Base-by-base conservation (phyloP, 192 early-diverging fungal genomes). In the Paraglomus occultum region DNA sequence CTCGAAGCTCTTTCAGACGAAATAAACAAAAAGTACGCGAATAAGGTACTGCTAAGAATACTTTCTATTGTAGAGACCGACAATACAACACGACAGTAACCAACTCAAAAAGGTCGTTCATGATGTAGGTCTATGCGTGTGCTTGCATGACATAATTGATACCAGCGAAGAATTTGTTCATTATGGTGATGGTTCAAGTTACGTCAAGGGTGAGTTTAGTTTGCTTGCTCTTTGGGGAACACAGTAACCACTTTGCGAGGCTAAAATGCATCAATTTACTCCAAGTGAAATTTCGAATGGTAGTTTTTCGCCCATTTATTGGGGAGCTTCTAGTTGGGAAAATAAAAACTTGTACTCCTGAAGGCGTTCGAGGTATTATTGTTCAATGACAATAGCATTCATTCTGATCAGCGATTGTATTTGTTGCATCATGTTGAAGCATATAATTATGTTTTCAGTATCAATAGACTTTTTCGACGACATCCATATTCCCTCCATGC, bases 401-500 rank as follows among this genome's bases (percentile, higher is more conserved):
- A 18, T 22, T 39, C 58, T 67, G 6, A 50, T 6, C 10, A 44
- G 53, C 42, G 42, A 2, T 7, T 23, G 20, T 31, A 22, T 62
- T 5, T 11, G 9, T 49, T 12, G 10, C 18, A 18, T 9, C 1
- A 31, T 20, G 40, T 54, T 57, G 40, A 8, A 17, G 10, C n/a
- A 7, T 38, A 22, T 15, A 14, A 67, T 49, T 77, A 58, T 52
- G 45, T 40, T 22, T 59, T 9, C 20, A 85, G 89, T 95, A 0
- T 83, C 91, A 5, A 79, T 95, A 76, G 92, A 88, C 15, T 97
- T 95, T 70, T 95, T 97, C 78, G 93, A 94, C 76, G 95, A 97
- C 76, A 94, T 97, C 31, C 74, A 78, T 46, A 89, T 97, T 31
- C 91, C 95, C 1, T 74, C 80, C 5, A 72, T 70, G 17, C 78